Base-by-base conservation (phyloP, 768 basidiomycete species). In the Lactarius akahatsu region DNA sequence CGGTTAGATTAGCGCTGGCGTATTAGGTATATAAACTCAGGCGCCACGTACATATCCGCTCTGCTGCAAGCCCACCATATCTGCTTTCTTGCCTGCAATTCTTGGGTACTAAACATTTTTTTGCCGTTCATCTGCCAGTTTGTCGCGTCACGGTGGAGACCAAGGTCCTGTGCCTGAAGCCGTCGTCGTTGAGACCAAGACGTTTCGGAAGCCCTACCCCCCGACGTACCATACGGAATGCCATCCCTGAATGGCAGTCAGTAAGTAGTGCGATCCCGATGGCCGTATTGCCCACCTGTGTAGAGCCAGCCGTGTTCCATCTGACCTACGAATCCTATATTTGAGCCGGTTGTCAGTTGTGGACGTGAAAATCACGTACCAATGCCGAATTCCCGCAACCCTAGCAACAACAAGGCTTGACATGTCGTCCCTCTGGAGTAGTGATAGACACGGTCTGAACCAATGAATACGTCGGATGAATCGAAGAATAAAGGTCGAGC, bases 231-330 rank as follows among this genome's bases (percentile, higher is more conserved):
- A 92, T 90, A 38, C 90, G 82, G 62, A 90, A 82, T 36, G 86
- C 91, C 86, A 89, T 87, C 43, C 87, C 87, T 82, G 47, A 20
- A 40, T n/a, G 45, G 41, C 13, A 23, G 23, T 61, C 30, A 50
- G 56, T 62, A 30, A 69, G 59, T 28, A 28, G 18, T 43, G 2
- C 54, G 36, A 15, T 1, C 1, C 38, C n/a, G n/a, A n/a, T 1
- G 6, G 41, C 38, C 23, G 38, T 20, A 41, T 36, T 36, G 64
- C 71, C 55, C 64, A 88, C 90, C 90, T 69, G 88, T 85, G 72
- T 89, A 91, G 57, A 92, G 80, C 94, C 94, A 96, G 1, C 89
- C 91, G 73, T 91, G 88, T 67, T 91, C 89, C 89, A 92, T 92
- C 16, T 81, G 79, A 34, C 82, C 81, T 82, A 67, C 36, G 43